phyloP scores from a whole-genome alignment of 1,284 basidiomycete species.

The Ustilago cynodontis region DNA sequence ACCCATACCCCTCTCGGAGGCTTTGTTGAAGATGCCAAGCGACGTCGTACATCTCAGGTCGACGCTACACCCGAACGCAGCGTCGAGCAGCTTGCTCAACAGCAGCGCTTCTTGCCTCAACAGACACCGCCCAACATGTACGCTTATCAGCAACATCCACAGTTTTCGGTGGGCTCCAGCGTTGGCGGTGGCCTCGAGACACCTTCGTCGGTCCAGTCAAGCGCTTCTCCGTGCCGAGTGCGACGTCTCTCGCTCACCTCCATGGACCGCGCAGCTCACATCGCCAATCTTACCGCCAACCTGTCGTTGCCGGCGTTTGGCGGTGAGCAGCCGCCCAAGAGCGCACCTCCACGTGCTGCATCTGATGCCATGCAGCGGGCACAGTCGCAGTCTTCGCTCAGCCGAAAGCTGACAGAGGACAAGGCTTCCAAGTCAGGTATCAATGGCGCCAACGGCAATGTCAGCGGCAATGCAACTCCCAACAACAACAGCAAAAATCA shows the following conservation, averaged over 20 bases:
- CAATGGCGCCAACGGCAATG: slow-evolving; percentile 13
- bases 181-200: slow-evolving; percentile 38
- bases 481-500: slow-evolving; percentile 64
- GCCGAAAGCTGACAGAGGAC: slow-evolving; percentile 12
- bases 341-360: slow-evolving; percentile 46
- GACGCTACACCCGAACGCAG: slow-evolving; percentile 41
- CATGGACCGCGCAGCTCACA: slow-evolving; percentile 40
- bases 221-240: slow-evolving; percentile 34
- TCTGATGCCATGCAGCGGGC: slow-evolving; percentile 55
- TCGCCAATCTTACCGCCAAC: slow-evolving; percentile 56
- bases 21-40: slow-evolving; percentile 52
- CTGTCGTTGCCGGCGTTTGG: slow-evolving; percentile 35
- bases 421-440: slow-evolving; percentile 22
- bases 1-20: slow-evolving; percentile 20
- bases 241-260: slow-evolving; percentile 47
- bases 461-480: slow-evolving; percentile 19
- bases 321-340: slow-evolving; percentile 43
- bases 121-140: slow-evolving; percentile 57
- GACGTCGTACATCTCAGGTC: slow-evolving; percentile 49
- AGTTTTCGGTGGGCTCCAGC: slow-evolving; percentile 54
- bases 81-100: slow-evolving; percentile 32
- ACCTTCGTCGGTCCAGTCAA: slow-evolving; percentile 49
- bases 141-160: slow-evolving; percentile 42
- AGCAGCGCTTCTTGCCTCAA: slow-evolving; percentile 45
- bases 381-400: slow-evolving; percentile 29